phyloP scores from a whole-genome alignment of 768 basidiomycete species.

The Guyanaporus albipodus region DNA sequence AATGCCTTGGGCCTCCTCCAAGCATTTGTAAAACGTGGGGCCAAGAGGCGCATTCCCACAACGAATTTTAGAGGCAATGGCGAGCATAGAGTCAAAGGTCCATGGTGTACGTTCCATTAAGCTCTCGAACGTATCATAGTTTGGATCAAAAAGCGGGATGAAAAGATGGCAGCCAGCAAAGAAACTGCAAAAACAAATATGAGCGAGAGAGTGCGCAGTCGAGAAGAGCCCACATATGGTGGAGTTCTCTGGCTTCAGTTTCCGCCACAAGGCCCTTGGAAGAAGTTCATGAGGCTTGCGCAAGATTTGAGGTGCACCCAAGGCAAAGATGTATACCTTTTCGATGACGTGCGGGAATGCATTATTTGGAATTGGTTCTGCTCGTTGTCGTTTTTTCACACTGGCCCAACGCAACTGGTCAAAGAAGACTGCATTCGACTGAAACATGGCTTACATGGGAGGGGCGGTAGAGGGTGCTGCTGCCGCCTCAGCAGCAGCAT shows the following conservation, averaged over 20 bases:
- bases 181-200: constrained; percentile 52
- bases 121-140: constrained; percentile 90
- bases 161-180: constrained; percentile 96
- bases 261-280: constrained; percentile 79
- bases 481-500: constrained; percentile 92
- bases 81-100: constrained; percentile 92
- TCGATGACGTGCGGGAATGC: constrained; percentile 88
- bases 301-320: background rate
- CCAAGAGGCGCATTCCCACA: constrained; percentile 84
- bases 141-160: constrained; percentile 91
- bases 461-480: constrained; percentile 66
- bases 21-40: constrained; percentile 82
- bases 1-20: constrained; percentile 95
- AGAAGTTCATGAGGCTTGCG: background rate
- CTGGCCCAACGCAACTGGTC: constrained; percentile 7
- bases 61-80: constrained; percentile 88
- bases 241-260: constrained; percentile 82
- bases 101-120: constrained; percentile 91
- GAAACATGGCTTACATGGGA: constrained; percentile 43
- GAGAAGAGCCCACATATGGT: constrained; percentile 67
- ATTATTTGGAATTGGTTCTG: constrained; percentile 78
- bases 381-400: constrained; percentile 80
- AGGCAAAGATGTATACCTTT: constrained; percentile 46
- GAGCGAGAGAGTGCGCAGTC: constrained; percentile 4
- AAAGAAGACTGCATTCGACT: background rate